phyloP scores from a whole-genome alignment of 306 rosid species.

The Casuarina cunninghamiana region DNA sequence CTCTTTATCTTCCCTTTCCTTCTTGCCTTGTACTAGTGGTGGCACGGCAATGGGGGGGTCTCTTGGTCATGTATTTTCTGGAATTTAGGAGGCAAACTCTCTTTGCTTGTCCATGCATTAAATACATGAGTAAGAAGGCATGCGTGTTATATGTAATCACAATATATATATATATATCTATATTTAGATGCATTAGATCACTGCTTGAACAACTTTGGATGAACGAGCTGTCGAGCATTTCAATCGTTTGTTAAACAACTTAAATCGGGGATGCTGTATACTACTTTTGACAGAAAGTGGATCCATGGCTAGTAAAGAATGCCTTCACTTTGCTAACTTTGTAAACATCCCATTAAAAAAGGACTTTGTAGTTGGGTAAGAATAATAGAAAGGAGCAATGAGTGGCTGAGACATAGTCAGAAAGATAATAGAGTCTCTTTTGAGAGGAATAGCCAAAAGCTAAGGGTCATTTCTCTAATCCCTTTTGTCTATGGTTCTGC shows the following conservation, averaged over 20 bases:
- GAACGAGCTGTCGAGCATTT: neutral
- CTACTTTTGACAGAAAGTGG: neutral
- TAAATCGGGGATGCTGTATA: neutral
- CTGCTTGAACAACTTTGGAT: neutral
- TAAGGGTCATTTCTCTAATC: too few species aligned
- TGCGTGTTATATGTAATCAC: constrained; percentile 21
- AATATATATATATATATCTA: constrained; percentile 24
- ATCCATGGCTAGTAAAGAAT: too few species aligned
- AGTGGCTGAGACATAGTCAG: too few species aligned
- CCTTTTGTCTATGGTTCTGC: too few species aligned
- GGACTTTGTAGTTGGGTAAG: too few species aligned
- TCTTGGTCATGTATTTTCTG: constrained; percentile 52
- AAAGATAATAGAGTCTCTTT: too few species aligned
- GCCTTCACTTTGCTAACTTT: too few species aligned
- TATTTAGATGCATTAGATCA: constrained; percentile 5
- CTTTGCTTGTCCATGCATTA: constrained; percentile 65
- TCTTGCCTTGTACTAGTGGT: constrained; percentile 29
- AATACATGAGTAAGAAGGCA: constrained; percentile 45
- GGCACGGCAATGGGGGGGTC: constrained; percentile 20
- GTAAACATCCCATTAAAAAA: too few species aligned
- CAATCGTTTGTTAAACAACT: neutral
- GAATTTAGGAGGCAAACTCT: constrained; percentile 63
- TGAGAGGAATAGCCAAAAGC: too few species aligned
- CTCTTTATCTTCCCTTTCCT: constrained; percentile 21
- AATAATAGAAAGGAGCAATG: too few species aligned